These are phyloP conservation scores for Arabidopsis hybrid DNA, from an alignment of 441 rosid genomes.

Conservation along the genomic window DNA sequence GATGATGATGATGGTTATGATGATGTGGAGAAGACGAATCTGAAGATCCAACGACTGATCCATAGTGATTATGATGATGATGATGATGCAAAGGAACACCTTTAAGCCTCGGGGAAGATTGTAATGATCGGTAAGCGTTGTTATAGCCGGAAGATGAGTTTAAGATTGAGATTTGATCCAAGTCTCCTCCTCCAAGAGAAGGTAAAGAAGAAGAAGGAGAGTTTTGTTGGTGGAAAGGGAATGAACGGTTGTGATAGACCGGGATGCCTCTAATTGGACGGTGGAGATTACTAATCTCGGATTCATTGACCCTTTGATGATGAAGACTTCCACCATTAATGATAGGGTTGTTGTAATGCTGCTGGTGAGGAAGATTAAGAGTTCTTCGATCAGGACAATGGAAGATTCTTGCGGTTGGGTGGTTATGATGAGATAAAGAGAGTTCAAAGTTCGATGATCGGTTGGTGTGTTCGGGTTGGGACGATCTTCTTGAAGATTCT, in stretches of 20 bases:
- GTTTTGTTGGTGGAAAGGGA: constrained; percentile 56
- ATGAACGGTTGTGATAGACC: constrained; percentile 72
- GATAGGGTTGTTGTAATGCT: constrained; percentile 41
- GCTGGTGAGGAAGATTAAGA: constrained; percentile 34
- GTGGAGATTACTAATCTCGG: constrained; percentile 47
- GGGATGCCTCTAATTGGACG: constrained; percentile 88
- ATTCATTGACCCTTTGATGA: constrained; percentile 48
- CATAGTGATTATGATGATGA: constrained; percentile 51
- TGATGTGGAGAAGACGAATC: constrained; percentile 54
- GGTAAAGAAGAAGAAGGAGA: constrained; percentile 50
- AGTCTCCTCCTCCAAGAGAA: constrained; percentile 48
- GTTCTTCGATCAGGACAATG: constrained; percentile 42
- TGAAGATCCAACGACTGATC: constrained; percentile 50
- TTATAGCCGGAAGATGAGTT: constrained; percentile 44
- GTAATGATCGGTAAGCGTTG: constrained; percentile 47
- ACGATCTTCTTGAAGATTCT: constrained; percentile 36
- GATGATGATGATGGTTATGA: constrained; percentile 56
- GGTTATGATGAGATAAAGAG: constrained; percentile 62
- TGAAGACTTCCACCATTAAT: constrained; percentile 35
- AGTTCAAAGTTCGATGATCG: constrained; percentile 61
- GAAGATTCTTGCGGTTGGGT: constrained; percentile 35
- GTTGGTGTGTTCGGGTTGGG: constrained; percentile 38
- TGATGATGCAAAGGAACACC: constrained; percentile 54
- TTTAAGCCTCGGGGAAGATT: constrained; percentile 53
- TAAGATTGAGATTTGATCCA: constrained; percentile 52